phyloP scores from a whole-genome alignment of 768 basidiomycete species.

The Hemileccinum impolitum region DNA sequence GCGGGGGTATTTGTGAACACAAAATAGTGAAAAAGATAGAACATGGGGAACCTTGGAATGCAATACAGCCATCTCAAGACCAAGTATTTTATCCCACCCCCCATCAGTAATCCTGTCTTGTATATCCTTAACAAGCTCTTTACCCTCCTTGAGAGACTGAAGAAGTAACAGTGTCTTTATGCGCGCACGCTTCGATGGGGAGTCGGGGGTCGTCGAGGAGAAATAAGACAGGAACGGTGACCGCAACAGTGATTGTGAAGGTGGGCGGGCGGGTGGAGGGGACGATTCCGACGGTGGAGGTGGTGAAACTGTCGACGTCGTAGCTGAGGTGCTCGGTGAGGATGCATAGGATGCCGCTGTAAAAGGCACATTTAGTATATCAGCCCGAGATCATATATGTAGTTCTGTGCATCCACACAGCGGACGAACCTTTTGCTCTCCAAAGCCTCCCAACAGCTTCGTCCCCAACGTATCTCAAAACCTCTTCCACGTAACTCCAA shows the following conservation, averaged over 20 bases:
- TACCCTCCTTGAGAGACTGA: constrained; percentile 37
- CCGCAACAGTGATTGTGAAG: constrained; percentile 9
- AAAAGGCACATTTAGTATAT: background rate
- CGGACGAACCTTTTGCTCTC: constrained; percentile 60
- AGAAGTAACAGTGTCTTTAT: constrained; percentile 78
- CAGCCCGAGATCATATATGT: background rate
- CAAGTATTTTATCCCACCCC: constrained; percentile 48
- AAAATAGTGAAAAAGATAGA: background rate
- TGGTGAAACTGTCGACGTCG: background rate
- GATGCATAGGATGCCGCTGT: constrained; percentile 55
- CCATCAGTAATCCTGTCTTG: constrained; percentile 16
- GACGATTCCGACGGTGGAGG: constrained; percentile 10
- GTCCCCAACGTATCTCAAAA: constrained; percentile 45
- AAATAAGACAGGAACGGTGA: constrained; percentile 59
- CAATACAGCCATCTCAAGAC: constrained; percentile 73
- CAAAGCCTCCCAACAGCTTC: constrained; percentile 60
- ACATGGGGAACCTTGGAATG: constrained; percentile 61
- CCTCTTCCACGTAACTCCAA: constrained; percentile 48
- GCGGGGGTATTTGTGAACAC: background rate
- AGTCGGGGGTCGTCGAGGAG: constrained; percentile 78
- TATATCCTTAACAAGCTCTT: constrained; percentile 14
- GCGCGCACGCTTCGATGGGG: constrained; percentile 65
- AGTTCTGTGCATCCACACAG: background rate
- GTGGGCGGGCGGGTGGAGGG: background rate
- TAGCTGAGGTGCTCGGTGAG: constrained; percentile 11